Percentiles rank a stretch among this genome's conserved stretches.
These are phyloP conservation scores for Chlamydomonas incerta DNA, from an alignment of 139 green algal species.

Conservation along the genomic window DNA sequence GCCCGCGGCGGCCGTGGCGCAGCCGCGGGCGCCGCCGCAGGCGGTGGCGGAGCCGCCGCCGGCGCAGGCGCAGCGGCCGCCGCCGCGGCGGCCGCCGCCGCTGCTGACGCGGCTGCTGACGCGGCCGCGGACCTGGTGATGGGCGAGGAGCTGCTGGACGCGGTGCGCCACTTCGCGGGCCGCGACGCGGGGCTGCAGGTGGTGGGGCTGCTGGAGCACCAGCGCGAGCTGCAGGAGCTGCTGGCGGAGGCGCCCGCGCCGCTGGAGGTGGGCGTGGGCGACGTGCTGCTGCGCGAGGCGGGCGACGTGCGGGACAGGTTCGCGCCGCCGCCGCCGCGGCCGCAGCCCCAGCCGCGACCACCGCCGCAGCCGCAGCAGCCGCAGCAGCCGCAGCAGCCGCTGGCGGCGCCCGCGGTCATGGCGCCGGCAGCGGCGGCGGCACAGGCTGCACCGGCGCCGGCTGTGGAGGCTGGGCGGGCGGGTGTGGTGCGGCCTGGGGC, in stretches of 20 bases:
- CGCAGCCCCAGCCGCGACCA: too few relatives aligned
- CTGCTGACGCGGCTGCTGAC: background rate
- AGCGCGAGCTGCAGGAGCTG: constrained; percentile 55
- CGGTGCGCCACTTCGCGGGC: background rate
- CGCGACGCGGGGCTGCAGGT: constrained; percentile 24
- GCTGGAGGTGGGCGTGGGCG: constrained; percentile 2
- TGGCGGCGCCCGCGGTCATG: too few relatives aligned
- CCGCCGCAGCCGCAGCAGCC: too few relatives aligned
- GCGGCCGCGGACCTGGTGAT: background rate
- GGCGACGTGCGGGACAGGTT: too few relatives aligned
- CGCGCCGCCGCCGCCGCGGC: too few relatives aligned
- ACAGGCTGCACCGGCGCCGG: too few relatives aligned
- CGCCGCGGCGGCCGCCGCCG: background rate
- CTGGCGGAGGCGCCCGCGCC: constrained; percentile 36
- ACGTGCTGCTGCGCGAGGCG: constrained; percentile 11
- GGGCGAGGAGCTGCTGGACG: background rate
- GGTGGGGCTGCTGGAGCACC: constrained; percentile 48
- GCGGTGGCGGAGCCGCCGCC: background rate
- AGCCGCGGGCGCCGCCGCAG: background rate
- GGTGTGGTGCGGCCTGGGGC: too few relatives aligned
- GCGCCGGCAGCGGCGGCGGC: too few relatives aligned
- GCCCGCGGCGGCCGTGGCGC: background rate
- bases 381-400: too few relatives aligned
- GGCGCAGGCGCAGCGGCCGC: background rate
- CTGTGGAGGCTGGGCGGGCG: too few relatives aligned